A percentile compares a stretch with the other conserved stretches of the same genome.
Conservation (phyloP, 164 flowering plant species). For the Euptelea pleiosperma region DNA sequence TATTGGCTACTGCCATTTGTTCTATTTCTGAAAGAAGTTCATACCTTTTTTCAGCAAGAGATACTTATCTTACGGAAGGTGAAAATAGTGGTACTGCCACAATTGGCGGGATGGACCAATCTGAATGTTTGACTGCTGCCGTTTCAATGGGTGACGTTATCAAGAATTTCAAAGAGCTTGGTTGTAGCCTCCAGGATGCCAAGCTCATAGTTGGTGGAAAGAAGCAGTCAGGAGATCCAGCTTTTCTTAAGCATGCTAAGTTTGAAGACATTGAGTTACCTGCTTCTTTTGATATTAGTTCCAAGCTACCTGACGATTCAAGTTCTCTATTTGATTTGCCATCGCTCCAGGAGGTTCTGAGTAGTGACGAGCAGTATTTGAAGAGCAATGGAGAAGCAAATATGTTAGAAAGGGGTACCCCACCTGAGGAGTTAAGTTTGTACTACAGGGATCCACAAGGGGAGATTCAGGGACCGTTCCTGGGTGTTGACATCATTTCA, state of each 20-base stretch:
- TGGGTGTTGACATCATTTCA: slow-evolving; percentile 77
- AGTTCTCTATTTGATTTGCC: slow-evolving; percentile 31
- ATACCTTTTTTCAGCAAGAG: slow-evolving; percentile 25
- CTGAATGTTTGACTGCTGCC: slow-evolving; percentile 11
- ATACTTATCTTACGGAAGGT: slow-evolving; percentile 15
- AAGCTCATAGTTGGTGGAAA: slow-evolving; percentile 22
- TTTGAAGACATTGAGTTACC: slow-evolving; percentile 22
- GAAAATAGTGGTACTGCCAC: slow-evolving; percentile 10
- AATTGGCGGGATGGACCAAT: slow-evolving; percentile 1
- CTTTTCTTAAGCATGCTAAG: slow-evolving; percentile 12
- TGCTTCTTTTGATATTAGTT: slow-evolving; percentile 23
- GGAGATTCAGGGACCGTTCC: slow-evolving; percentile 88
- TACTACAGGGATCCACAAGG: slow-evolving; percentile 93
- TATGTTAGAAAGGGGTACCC: slow-evolving; percentile 24
- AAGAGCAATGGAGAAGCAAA: slow-evolving; percentile 16
- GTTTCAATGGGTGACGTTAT: slow-evolving; percentile 13
- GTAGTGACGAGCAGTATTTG: slow-evolving; percentile 13
- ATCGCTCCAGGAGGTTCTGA: slow-evolving; percentile 25
- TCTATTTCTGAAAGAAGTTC: slow-evolving; percentile 1
- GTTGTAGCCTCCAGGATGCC: slow-evolving; percentile 15
- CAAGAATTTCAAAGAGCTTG: slow-evolving; percentile 13
- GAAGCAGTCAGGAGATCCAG: slow-evolving; percentile 16
- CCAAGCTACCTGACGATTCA: slow-evolving; percentile 38
- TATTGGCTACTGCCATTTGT: background rate
- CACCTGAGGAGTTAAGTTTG: slow-evolving; percentile 71